Evolutionary conservation across 148 eudicot species (phyloP).

Genomic region (Vaccinium vitisidaea): DNA sequence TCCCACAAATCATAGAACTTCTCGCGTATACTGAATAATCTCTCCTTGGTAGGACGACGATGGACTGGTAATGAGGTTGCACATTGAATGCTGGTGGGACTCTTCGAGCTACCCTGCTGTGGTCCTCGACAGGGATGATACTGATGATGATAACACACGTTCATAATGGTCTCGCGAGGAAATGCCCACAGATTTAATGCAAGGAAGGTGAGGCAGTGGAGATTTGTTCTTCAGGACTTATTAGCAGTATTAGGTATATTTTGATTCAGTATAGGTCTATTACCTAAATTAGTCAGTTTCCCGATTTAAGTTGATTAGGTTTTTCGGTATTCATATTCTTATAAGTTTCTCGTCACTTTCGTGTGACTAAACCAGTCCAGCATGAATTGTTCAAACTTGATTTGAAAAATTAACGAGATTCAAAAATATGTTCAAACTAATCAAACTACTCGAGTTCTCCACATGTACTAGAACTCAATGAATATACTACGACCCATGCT

Average conservation of each 20-base stretch:
- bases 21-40: too few species aligned
- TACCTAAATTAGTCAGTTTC: too few species aligned
- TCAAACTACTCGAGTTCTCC: too few species aligned
- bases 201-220: not conserved
- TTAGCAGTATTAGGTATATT: not conserved
- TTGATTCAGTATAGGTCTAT: not conserved
- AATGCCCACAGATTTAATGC: constrained; percentile 6
- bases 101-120: not conserved
- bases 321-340: too few species aligned
- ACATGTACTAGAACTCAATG: not conserved
- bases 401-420: too few species aligned
- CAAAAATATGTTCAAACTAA: too few species aligned
- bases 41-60: too few species aligned
- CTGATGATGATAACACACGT: not conserved
- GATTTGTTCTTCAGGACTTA: not conserved
- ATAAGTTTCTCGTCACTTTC: too few species aligned
- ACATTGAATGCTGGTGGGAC: not conserved
- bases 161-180: not conserved
- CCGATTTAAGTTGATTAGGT: too few species aligned
- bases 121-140: not conserved
- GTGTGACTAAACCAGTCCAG: too few species aligned
- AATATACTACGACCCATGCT: not conserved
- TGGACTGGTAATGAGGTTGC: not conserved
- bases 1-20: too few species aligned
- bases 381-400: too few species aligned